These are phyloP conservation scores for Aegilops bicornis DNA, from an alignment of 176 grass and related monocot genomes.

Conservation along the genomic window DNA sequence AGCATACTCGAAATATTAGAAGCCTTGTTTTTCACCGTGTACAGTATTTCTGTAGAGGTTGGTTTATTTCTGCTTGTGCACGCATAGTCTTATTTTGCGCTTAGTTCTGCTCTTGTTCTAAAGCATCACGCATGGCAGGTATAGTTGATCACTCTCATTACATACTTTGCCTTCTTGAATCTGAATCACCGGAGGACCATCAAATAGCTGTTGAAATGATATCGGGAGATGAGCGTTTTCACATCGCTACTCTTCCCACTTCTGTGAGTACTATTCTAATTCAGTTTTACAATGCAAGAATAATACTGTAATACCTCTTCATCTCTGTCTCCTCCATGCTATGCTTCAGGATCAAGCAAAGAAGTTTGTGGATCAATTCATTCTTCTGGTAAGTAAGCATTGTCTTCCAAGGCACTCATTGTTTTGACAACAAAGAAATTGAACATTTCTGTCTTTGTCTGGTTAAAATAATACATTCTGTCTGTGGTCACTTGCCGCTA, in stretches of 20 bases:
- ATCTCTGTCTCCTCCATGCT: constrained; percentile 10
- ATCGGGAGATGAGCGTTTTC: constrained; percentile 25
- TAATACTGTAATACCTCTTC: background rate
- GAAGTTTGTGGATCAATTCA: constrained; percentile 58
- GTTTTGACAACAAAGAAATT: background rate
- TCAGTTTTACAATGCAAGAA: background rate
- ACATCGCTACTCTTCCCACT: constrained; percentile 38
- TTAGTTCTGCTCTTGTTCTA: constrained; percentile 9
- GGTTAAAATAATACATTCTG: background rate
- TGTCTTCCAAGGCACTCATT: background rate
- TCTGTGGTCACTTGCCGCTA: background rate
- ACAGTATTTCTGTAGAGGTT: constrained; percentile 40
- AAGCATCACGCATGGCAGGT: constrained; percentile 31
- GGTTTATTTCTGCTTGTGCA: background rate
- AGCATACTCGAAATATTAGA: constrained; percentile 4
- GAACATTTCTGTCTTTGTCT: background rate
- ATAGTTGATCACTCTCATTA: constrained; percentile 41
- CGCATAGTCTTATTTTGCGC: background rate
- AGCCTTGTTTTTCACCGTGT: constrained; percentile 43
- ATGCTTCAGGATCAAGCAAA: constrained; percentile 51
- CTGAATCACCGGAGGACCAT: constrained; percentile 34
- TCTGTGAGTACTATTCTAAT: constrained; percentile 36
- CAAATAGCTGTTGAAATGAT: constrained; percentile 39
- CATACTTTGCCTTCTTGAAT: constrained; percentile 46
- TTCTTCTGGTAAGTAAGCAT: constrained; percentile 45